A percentile compares a stretch with the other conserved stretches of the same genome.
Conservation (phyloP, 768 basidiomycete genomes). For the Podaxis carcinomalis region DNA sequence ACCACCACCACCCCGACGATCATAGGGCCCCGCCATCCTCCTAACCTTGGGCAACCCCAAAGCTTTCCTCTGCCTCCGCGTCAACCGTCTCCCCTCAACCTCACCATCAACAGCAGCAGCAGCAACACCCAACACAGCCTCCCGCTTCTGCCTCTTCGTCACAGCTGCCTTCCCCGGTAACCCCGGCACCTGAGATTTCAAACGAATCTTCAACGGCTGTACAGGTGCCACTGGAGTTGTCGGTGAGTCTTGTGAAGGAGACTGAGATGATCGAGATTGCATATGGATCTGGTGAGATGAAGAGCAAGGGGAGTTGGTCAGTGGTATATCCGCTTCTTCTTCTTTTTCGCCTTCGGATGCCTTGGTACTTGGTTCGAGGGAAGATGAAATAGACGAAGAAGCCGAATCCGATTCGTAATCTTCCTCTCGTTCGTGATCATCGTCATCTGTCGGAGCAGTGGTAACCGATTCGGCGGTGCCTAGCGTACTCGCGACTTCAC, state of each 20-base stretch:
- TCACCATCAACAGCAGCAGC: not conserved
- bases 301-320: not conserved
- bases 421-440: constrained; percentile 15
- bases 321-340: not conserved
- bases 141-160: constrained; percentile 14
- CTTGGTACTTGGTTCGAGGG: not conserved
- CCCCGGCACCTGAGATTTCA: not conserved
- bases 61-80: constrained; percentile 64
- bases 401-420: constrained; percentile 20
- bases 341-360: not conserved
- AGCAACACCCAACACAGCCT: not conserved
- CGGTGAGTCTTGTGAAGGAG: not conserved
- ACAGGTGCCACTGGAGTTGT: not conserved
- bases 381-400: constrained; percentile 23
- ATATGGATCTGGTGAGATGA: not conserved
- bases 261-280: not conserved
- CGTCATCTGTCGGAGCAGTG: not conserved
- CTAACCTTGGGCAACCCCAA: constrained; percentile 57
- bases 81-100: constrained; percentile 39
- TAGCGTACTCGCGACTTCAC: constrained; percentile 5
- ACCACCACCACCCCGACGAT: constrained; percentile 48
- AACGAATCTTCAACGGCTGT: not conserved
- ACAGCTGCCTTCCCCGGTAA: constrained; percentile 17
- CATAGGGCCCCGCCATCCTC: constrained; percentile 22
- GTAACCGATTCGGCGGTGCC: not conserved